A percentile compares a stretch with the other conserved stretches of the same genome.
Evolutionary conservation across 306 rosid genomes (phyloP).

Genomic region (Alnus rubra): DNA sequence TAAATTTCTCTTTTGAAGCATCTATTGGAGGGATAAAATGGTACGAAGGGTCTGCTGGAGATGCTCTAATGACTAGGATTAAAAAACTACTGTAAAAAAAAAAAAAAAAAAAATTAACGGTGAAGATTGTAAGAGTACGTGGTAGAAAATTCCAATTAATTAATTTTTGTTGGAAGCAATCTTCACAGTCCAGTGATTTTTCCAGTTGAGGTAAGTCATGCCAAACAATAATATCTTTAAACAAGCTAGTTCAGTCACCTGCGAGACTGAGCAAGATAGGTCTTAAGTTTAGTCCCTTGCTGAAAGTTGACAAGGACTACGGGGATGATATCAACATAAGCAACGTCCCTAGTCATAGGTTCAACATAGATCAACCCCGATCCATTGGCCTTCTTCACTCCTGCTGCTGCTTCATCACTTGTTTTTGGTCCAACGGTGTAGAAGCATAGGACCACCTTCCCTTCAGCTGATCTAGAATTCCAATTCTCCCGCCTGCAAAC

Average conservation of each 20-base stretch:
- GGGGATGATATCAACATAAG: constrained; percentile 37
- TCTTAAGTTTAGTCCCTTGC: constrained; percentile 39
- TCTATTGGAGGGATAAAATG: too few relatives aligned
- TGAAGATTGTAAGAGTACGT: too few relatives aligned
- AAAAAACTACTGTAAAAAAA: too few relatives aligned
- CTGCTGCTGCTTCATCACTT: constrained; percentile 29
- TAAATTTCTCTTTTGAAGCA: too few relatives aligned
- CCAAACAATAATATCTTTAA: neutral
- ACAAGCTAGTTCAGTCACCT: constrained; percentile 5
- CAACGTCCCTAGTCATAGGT: constrained; percentile 30
- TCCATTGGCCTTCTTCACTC: constrained; percentile 37
- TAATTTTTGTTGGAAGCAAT: too few relatives aligned
- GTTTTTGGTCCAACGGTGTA: constrained; percentile 33
- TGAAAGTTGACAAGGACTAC: constrained; percentile 37
- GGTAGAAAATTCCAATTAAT: too few relatives aligned
- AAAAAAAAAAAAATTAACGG: too few relatives aligned
- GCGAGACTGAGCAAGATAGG: constrained; percentile 35
- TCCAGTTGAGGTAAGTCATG: too few relatives aligned
- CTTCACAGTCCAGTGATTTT: too few relatives aligned
- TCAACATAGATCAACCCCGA: constrained; percentile 45
- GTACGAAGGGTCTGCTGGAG: too few relatives aligned
- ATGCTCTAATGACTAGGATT: too few relatives aligned
- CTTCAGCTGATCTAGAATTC: constrained; percentile 23
- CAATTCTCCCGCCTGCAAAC: constrained; percentile 30
- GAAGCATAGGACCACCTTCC: constrained; percentile 48